phyloP scores from a whole-genome alignment of 1,284 basidiomycete species.

The Tilletia setariae region DNA sequence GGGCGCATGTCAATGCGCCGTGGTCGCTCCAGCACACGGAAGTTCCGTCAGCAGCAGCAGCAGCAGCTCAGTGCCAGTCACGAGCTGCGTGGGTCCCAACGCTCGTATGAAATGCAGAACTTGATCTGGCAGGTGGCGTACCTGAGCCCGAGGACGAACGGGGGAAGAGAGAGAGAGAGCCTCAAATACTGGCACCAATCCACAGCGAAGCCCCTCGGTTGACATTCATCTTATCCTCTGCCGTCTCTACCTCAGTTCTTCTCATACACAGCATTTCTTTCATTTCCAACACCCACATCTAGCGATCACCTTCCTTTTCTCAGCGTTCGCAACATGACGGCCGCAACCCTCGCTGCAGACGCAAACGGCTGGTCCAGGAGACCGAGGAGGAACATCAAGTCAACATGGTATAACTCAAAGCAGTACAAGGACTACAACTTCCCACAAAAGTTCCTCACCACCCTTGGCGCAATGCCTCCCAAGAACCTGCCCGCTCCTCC shows the following conservation, averaged over 20 bases:
- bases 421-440: conserved; percentile 2
- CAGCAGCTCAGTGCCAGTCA: too few relatives aligned
- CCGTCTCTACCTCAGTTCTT: not conserved
- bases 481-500: not conserved
- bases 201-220: too few relatives aligned
- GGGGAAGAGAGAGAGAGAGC: too few relatives aligned
- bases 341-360: not conserved
- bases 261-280: too few relatives aligned
- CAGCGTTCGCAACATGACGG: not conserved
- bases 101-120: too few relatives aligned
- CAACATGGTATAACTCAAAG: not conserved
- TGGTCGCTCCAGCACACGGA: too few relatives aligned
- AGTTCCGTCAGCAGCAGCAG: too few relatives aligned
- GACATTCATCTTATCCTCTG: not conserved
- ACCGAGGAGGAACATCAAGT: not conserved
- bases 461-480: conserved; percentile 8
- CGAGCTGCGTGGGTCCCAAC: too few relatives aligned
- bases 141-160: too few relatives aligned
- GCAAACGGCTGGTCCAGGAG: not conserved
- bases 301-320: not conserved
- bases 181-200: too few relatives aligned
- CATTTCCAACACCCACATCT: not conserved
- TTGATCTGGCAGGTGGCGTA: too few relatives aligned
- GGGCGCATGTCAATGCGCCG: too few relatives aligned
- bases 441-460: not conserved